Percentiles rank a stretch among this genome's conserved stretches.
These are phyloP conservation scores for Colletotrichum somersetense DNA, from an alignment of 2,329 filamentous ascomycete species.

Conservation along the genomic window DNA sequence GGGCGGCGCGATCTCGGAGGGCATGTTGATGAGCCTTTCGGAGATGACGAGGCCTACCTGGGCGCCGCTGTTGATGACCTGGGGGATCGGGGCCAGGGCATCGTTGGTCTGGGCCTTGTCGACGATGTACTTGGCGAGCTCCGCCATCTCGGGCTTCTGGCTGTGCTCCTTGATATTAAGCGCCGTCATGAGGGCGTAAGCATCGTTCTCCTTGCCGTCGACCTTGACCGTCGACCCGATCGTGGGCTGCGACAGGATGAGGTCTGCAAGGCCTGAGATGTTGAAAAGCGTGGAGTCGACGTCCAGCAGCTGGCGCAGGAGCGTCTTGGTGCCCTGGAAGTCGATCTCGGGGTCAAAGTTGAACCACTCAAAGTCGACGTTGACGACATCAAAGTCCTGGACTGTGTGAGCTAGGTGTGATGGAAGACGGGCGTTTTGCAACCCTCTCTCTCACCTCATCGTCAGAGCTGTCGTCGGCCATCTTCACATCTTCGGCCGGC, in stretches of 20 bases:
- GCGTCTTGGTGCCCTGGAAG: slow-evolving; percentile 92
- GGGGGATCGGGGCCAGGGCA: slow-evolving; percentile 66
- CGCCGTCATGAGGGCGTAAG: slow-evolving; percentile 91
- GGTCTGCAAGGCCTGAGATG: slow-evolving; percentile 85
- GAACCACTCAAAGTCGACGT: slow-evolving; percentile 99
- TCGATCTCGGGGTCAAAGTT: slow-evolving; percentile 91
- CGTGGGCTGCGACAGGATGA: slow-evolving; percentile 87
- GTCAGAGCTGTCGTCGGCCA: slow-evolving; percentile 66
- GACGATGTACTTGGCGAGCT: slow-evolving; percentile 78
- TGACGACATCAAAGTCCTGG: slow-evolving; percentile 89
- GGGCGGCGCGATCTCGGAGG: slow-evolving; percentile 90
- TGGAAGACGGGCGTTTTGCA: slow-evolving; percentile 39
- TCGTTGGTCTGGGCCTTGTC: slow-evolving; percentile 66
- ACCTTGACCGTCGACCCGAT: slow-evolving; percentile 97
- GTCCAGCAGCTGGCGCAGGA: slow-evolving; percentile 93
- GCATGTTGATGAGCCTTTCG: slow-evolving; percentile 96
- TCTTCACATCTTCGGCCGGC: slow-evolving; percentile 60
- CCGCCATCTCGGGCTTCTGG: slow-evolving; percentile 78
- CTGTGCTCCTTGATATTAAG: slow-evolving; percentile 85
- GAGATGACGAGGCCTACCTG: slow-evolving; percentile 90
- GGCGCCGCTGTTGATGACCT: slow-evolving; percentile 65
- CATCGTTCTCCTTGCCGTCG: slow-evolving; percentile 92
- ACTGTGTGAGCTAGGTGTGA: slow-evolving; percentile 28
- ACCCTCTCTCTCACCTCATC: slow-evolving; percentile 59
- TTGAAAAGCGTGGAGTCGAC: slow-evolving; percentile 88